These are phyloP conservation scores for Halenospora varia DNA, from an alignment of 495 filamentous ascomycete genomes.

Conservation along the genomic window DNA sequence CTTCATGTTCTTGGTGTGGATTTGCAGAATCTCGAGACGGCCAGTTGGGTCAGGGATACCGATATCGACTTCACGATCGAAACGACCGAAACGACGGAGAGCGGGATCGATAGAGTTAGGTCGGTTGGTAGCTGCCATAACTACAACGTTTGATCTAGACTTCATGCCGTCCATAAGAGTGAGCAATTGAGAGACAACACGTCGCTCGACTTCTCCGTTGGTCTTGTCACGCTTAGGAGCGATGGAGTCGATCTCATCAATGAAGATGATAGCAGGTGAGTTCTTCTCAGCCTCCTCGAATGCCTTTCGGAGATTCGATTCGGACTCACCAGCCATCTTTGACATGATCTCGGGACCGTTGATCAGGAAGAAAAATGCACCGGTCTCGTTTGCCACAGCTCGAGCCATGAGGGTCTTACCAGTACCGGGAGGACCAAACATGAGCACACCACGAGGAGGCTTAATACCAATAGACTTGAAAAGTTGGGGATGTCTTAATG, in stretches of 20 bases:
- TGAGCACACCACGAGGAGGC: constrained; percentile 95
- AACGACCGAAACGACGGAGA: constrained; percentile 94
- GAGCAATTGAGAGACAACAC: constrained; percentile 95
- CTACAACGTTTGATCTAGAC: constrained; percentile 94
- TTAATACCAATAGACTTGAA: constrained; percentile 99
- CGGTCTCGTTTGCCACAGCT: constrained; percentile 97
- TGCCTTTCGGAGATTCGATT: constrained; percentile 94
- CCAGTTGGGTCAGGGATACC: constrained; percentile 97
- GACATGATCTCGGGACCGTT: constrained; percentile 99
- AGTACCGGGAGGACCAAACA: constrained; percentile 96
- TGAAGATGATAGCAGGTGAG: constrained; percentile 98
- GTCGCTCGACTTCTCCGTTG: constrained; percentile 96
- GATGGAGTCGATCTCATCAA: constrained; percentile 98
- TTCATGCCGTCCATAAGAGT: constrained; percentile 99
- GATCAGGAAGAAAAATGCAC: constrained; percentile 99
- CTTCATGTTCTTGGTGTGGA: constrained; percentile 99
- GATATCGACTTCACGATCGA: constrained; percentile 95
- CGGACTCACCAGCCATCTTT: constrained; percentile 99
- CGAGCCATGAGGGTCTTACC: constrained; percentile 99
- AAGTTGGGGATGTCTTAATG: constrained; percentile 91
- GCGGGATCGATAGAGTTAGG: constrained; percentile 98
- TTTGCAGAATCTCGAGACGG: constrained; percentile 96
- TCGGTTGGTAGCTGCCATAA: constrained; percentile 97
- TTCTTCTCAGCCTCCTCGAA: constrained; percentile 99
- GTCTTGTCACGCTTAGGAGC: constrained; percentile 99